Evolutionary conservation across 306 rosid genomes (phyloP).

Genomic region (Geum urbanum): DNA sequence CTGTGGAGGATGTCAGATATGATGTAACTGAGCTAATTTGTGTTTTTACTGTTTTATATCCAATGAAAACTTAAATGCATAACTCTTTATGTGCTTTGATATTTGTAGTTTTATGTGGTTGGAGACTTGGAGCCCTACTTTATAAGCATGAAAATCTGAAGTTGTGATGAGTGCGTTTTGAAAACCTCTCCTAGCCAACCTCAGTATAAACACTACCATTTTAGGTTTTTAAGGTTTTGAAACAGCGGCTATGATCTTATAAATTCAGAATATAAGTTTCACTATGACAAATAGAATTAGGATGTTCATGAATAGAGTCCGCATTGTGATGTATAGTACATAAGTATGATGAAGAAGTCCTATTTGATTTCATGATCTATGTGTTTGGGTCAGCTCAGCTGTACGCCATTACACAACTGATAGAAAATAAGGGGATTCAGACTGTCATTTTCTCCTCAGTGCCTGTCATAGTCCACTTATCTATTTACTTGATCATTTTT

Average conservation of each 20-base stretch:
- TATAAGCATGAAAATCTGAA: too few relatives aligned
- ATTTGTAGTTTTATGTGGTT: not conserved
- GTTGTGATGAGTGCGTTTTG: too few relatives aligned
- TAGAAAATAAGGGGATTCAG: not conserved
- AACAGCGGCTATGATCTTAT: not conserved
- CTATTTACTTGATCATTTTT: too few relatives aligned
- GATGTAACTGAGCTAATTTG: not conserved
- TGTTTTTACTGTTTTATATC: not conserved
- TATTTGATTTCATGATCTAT: not conserved
- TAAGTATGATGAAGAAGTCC: constrained; percentile 3
- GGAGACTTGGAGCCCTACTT: too few relatives aligned
- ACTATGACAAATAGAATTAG: too few relatives aligned
- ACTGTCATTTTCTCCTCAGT: not conserved
- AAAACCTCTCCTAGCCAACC: too few relatives aligned
- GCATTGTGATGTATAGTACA: not conserved
- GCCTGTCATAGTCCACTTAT: not conserved
- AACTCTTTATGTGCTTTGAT: not conserved
- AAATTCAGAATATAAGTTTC: too few relatives aligned
- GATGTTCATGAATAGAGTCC: too few relatives aligned
- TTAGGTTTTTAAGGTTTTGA: not conserved
- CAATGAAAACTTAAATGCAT: not conserved
- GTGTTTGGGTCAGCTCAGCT: not conserved
- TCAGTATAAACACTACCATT: not conserved
- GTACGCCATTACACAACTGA: not conserved
- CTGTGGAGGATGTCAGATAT: not conserved